Percentiles rank a stretch among this genome's conserved stretches.
Conservation (phyloP, 148 eudicot species). For the Euryodendron excelsum region DNA sequence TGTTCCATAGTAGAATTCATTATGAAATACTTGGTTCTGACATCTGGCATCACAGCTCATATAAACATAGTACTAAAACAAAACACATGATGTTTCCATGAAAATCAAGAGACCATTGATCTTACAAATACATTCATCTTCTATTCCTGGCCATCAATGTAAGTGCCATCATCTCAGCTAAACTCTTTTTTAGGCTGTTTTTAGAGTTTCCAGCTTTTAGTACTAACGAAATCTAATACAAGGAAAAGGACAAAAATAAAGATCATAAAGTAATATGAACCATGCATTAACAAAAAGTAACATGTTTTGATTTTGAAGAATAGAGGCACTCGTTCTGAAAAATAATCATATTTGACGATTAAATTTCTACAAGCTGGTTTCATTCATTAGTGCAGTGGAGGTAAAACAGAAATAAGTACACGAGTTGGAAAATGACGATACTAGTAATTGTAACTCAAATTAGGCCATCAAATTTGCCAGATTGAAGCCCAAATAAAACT, state of each 20-base stretch:
- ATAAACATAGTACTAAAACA: neutral
- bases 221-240: too few species aligned
- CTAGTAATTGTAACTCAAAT: neutral
- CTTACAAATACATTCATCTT: neutral
- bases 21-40: neutral
- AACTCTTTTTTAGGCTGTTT: neutral
- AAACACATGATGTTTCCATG: neutral
- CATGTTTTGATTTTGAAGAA: too few species aligned
- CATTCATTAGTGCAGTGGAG: neutral
- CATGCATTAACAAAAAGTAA: too few species aligned
- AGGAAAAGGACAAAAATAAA: too few species aligned
- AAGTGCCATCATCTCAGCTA: neutral
- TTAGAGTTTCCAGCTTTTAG: neutral
- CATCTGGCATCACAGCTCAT: slow-evolving; percentile 15
- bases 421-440: neutral
- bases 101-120: neutral
- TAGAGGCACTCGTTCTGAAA: neutral
- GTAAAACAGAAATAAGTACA: neutral
- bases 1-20: slow-evolving; percentile 22
- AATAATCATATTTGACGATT: neutral
- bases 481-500: neutral
- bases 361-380: neutral
- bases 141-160: neutral
- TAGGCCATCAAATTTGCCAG: neutral
- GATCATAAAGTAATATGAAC: neutral